Percentiles rank a stretch among this genome's conserved stretches.
These are phyloP conservation scores for Phalaenopsis aphrodite DNA, from an alignment of 106 monocot species.

Conservation along the genomic window DNA sequence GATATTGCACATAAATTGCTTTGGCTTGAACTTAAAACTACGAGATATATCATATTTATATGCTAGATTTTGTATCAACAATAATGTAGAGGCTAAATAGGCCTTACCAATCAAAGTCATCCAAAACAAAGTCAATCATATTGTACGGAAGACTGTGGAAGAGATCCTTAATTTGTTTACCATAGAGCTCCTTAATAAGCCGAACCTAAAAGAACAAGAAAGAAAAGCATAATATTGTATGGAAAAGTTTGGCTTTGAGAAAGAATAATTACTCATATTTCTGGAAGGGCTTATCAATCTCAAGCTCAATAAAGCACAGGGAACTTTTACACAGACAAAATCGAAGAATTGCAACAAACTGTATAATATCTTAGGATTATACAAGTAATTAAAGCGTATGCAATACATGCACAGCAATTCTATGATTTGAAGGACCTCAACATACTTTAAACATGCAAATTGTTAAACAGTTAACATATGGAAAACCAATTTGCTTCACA, in stretches of 20 bases:
- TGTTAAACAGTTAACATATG: neutral
- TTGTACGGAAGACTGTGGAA: slow-evolving; percentile 82
- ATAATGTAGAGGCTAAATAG: neutral
- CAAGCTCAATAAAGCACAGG: neutral
- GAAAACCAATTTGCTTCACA: neutral
- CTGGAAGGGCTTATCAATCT: neutral
- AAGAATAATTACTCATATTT: too few relatives aligned
- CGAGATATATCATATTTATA: neutral
- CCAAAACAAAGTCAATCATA: slow-evolving; percentile 84
- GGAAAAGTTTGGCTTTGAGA: neutral
- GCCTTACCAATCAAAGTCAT: slow-evolving; percentile 79
- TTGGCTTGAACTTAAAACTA: neutral
- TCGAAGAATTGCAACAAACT: neutral
- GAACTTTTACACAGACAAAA: neutral
- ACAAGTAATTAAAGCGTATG: neutral
- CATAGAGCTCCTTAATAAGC: slow-evolving; percentile 90
- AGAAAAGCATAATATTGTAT: slow-evolving; percentile 2
- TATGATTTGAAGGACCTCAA: neutral
- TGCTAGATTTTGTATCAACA: neutral
- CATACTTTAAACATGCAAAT: neutral
- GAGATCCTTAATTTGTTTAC: slow-evolving; percentile 76
- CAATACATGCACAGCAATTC: neutral
- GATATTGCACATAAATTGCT: neutral
- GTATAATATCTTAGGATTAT: neutral
- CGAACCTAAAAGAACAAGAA: slow-evolving; percentile 48